Evolutionary conservation across 2,329 filamentous ascomycete species (phyloP), one percentile per base, ranked within the genome.

Genomic region (Botryotinia calthae): DNA sequence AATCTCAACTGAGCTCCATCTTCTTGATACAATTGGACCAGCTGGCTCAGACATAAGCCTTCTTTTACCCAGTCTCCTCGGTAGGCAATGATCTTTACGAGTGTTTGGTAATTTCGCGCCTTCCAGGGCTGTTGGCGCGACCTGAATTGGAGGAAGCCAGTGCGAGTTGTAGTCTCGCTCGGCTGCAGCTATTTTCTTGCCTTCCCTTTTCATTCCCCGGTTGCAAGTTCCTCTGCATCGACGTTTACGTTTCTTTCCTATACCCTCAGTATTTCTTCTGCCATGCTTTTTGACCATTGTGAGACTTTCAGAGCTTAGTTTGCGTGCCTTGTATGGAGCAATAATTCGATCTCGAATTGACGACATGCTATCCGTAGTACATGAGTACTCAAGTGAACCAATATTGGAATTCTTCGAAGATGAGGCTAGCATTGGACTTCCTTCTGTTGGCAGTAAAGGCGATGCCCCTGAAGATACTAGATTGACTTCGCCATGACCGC

Each of bases 1-100:
- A 56, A 78, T 70, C 69, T 78, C 76, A 25, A 78, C 74, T 18
- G 77, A 79, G 46, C 77, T 79, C 78, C 77, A 79, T 58, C 77
- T 74, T 71, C 78, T 75, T 2, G 72, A 68, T 5, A 75, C 31
- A 42, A 73, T n/a, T 25, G 74, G 70, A 31, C 59, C 65, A 22
- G 62, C 54, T 31, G 72, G 66, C 7, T 46, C 54, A 31, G 73
- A 67, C 62, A 59, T 74, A 18, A 73, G 48, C 14, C 34, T 61
- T 28, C 34, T 28, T 34, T n/a, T 70, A 44, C 40, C 44, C 16
- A 44, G 34, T n/a, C 61, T 40, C 20, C 56, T 48, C 22, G 7
- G n/a, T 5, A 31, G 31, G 48, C 14, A n/a, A 14, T 16, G 42
- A 37, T 20, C 8, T 42, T 22, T 70, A 31, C 54, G 70, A 37